Evolutionary conservation across 306 rosid species (phyloP).

Genomic region (Abrus precatorius): DNA sequence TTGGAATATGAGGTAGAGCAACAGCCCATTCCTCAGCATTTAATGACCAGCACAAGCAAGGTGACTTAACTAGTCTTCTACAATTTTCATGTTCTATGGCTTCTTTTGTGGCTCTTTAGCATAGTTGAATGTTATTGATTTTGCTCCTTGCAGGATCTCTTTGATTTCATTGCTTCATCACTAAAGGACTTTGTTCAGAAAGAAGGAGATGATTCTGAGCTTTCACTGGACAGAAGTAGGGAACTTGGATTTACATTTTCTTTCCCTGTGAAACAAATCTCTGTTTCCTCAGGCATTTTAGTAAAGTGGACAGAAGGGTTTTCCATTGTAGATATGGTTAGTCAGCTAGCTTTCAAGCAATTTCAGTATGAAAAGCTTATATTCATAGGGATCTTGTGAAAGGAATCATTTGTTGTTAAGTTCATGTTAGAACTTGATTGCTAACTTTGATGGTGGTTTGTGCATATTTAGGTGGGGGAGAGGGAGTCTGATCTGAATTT

Average conservation of each 20-base stretch:
- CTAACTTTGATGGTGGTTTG: background rate
- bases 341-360: constrained; percentile 49
- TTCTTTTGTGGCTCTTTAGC: background rate
- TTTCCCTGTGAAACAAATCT: constrained; percentile 76
- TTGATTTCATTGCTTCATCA: constrained; percentile 80
- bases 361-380: constrained; percentile 33
- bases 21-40: constrained; percentile 67
- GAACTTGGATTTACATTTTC: constrained; percentile 88
- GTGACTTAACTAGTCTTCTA: constrained; percentile 49
- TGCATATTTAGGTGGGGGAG: background rate
- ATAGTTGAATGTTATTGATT: constrained; percentile 12
- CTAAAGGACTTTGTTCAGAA: constrained; percentile 65
- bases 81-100: constrained; percentile 22
- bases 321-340: constrained; percentile 72
- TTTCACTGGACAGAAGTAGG: constrained; percentile 53
- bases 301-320: constrained; percentile 81
- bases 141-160: constrained; percentile 67
- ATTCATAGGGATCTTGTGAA: constrained; percentile 32
- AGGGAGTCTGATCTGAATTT: background rate
- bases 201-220: constrained; percentile 58
- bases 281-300: constrained; percentile 72
- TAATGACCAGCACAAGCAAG: constrained; percentile 77
- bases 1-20: constrained; percentile 65
- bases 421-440: background rate
- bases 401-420: constrained; percentile 15